phyloP scores from a whole-genome alignment of 2,329 filamentous ascomycete genomes.

The Zymoseptoria pseudotritici region DNA sequence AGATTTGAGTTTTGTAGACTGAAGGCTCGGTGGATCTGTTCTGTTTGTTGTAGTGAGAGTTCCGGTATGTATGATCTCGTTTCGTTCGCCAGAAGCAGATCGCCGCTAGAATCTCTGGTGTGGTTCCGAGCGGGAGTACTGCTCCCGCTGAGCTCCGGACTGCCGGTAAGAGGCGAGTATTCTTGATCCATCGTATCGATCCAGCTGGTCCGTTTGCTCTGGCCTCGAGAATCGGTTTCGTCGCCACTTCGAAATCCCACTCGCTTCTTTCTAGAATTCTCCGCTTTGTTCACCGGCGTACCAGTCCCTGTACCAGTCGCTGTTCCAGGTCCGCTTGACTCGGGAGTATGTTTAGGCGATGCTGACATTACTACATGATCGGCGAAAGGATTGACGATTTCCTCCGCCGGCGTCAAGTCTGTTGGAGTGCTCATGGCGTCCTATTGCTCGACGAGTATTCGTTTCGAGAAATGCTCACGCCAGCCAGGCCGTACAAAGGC shows the following conservation, averaged over 20 bases:
- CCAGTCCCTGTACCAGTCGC: conserved; percentile 9
- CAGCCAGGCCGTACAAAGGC: background rate
- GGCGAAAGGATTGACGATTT: conserved; percentile 16
- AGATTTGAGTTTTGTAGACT: conserved; percentile 12
- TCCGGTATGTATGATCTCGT: conserved; percentile 25
- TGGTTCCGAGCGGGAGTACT: conserved; percentile 13
- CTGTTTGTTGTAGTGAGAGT: conserved; percentile 26
- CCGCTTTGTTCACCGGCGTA: conserved; percentile 9
- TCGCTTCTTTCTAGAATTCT: conserved; percentile 18
- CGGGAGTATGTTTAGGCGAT: conserved; percentile 7
- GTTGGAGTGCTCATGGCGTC: background rate
- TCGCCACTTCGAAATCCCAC: conserved; percentile 19
- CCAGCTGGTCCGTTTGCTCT: conserved; percentile 12
- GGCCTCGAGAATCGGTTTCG: conserved; percentile 9
- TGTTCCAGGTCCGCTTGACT: conserved; percentile 12
- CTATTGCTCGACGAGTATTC: background rate
- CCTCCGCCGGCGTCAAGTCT: conserved; percentile 17
- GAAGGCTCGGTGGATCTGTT: conserved; percentile 23
- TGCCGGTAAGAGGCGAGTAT: conserved; percentile 9
- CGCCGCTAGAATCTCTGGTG: conserved; percentile 11
- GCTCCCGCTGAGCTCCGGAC: conserved; percentile 13
- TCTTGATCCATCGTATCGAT: conserved; percentile 8
- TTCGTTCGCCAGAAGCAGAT: conserved; percentile 9
- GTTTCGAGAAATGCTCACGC: background rate
- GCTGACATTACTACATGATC: conserved; percentile 7